These are phyloP conservation scores for Cystofilobasidium macerans DNA, from an alignment of 768 basidiomycete genomes.

Conservation along the genomic window DNA sequence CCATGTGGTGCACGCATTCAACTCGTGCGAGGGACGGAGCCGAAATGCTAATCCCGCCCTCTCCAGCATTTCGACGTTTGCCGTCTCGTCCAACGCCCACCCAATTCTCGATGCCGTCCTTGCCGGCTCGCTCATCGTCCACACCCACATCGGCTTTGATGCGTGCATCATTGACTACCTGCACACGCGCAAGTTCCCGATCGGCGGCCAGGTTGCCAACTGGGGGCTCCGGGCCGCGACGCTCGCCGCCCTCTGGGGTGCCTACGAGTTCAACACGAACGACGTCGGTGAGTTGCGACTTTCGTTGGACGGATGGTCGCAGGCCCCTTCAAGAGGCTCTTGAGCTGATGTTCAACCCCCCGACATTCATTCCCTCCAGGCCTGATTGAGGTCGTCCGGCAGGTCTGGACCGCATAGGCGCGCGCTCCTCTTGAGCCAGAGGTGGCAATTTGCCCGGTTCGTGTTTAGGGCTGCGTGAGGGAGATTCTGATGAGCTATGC, in stretches of 20 bases:
- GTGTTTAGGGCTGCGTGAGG: not conserved
- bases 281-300: constrained; percentile 86
- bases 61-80: constrained; percentile 19
- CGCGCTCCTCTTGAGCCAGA: not conserved
- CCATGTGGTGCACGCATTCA: not conserved
- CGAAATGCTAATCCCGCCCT: not conserved
- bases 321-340: not conserved
- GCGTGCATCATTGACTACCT: constrained; percentile 70
- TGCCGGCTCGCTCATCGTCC: constrained; percentile 75
- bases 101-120: constrained; percentile 83
- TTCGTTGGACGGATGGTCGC: not conserved
- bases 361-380: constrained; percentile 44
- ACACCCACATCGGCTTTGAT: constrained; percentile 84
- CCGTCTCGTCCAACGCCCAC: constrained; percentile 27
- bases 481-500: too few species aligned
- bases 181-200: constrained; percentile 85
- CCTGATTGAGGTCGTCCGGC: constrained; percentile 70
- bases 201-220: constrained; percentile 53
- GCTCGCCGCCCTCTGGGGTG: constrained; percentile 68
- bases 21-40: not conserved
- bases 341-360: too few species aligned
- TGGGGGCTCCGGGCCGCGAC: constrained; percentile 73
- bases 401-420: constrained; percentile 64
- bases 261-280: constrained; percentile 98
- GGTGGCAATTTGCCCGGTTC: not conserved